Conservation (phyloP, 306 rosid genomes). For the Styphnolobium japonicum region DNA sequence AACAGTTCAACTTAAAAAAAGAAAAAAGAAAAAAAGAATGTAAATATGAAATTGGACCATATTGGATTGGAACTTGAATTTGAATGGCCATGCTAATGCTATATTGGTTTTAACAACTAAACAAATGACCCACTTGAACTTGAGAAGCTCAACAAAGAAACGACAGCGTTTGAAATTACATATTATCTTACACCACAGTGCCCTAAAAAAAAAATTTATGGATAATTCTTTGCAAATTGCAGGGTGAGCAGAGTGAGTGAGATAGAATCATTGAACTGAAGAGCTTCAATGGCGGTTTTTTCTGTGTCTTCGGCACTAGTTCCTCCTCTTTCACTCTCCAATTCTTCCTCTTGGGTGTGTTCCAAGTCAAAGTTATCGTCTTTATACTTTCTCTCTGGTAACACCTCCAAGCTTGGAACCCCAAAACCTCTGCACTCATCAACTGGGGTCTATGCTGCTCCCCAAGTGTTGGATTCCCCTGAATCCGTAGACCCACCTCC, state of each 20-base stretch:
- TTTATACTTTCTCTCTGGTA: slow-evolving; percentile 28
- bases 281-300: slow-evolving; percentile 69
- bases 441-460: slow-evolving; percentile 58
- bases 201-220: neutral
- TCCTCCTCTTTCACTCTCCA: slow-evolving; percentile 49
- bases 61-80: neutral
- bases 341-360: slow-evolving; percentile 40
- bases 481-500: slow-evolving; percentile 43
- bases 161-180: no score
- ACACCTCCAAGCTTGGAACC: slow-evolving; percentile 38
- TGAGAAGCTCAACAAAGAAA: no score
- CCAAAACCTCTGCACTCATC: slow-evolving; percentile 40
- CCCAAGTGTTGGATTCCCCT: slow-evolving; percentile 61
- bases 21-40: neutral
- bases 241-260: neutral
- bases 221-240: no score
- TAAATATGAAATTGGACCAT: neutral
- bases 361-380: slow-evolving; percentile 39
- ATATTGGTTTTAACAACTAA: neutral
- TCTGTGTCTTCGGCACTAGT: slow-evolving; percentile 54
- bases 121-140: neutral
- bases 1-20: neutral
- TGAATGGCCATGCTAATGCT: neutral
- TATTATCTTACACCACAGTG: no score
- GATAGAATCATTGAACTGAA: neutral